These are phyloP conservation scores for Capsicum baccatum DNA, from an alignment of 257 asterid species.

Conservation along the genomic window DNA sequence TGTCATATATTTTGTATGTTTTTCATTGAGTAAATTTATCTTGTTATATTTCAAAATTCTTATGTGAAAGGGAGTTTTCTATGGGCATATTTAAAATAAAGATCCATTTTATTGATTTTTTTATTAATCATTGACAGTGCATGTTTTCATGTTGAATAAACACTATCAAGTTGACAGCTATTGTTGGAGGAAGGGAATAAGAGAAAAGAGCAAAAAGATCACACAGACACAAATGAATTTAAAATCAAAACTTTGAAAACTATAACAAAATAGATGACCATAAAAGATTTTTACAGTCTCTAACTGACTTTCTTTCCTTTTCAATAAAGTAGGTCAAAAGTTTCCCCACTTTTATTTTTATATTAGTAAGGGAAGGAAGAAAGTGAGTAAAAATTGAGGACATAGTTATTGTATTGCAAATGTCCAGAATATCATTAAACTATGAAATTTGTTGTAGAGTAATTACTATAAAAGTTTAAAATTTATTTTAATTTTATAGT, in stretches of 20 bases:
- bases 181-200: too few relatives aligned
- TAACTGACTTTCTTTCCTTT: neutral
- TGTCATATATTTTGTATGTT: neutral
- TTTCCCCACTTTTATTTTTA: neutral
- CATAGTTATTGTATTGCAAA: too few relatives aligned
- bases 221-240: neutral
- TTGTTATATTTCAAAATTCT: neutral
- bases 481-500: too few relatives aligned
- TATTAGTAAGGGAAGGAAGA: neutral
- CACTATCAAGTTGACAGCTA: neutral
- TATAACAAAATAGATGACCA: neutral
- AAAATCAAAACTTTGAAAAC: neutral
- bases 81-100: neutral
- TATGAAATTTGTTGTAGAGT: too few relatives aligned
- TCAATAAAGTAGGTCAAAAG: neutral
- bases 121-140: conserved; percentile 3
- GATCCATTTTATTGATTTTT: conserved; percentile 3
- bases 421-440: too few relatives aligned
- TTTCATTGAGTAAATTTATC: neutral
- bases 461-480: too few relatives aligned
- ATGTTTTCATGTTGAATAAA: neutral
- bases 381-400: too few relatives aligned
- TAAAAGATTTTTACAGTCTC: neutral
- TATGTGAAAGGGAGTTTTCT: conserved; percentile 3
- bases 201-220: too few relatives aligned